These are phyloP conservation scores for Alternaria burnsii DNA, from an alignment of 2,329 filamentous ascomycete genomes.

Conservation along the genomic window DNA sequence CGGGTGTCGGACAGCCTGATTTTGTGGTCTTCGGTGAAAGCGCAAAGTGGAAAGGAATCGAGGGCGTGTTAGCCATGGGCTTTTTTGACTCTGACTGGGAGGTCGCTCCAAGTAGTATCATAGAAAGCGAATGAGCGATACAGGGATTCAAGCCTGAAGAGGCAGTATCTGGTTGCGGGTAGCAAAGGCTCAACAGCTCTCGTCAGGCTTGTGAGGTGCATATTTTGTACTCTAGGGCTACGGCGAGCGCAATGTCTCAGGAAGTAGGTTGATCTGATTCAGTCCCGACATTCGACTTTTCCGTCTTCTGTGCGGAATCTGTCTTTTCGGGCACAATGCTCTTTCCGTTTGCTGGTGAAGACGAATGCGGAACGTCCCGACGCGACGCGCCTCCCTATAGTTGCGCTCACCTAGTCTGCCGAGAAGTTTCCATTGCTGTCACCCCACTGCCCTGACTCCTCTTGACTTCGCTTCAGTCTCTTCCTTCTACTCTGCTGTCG, in stretches of 20 bases:
- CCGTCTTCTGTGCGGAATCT: neutral
- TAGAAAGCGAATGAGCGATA: conserved; percentile 15
- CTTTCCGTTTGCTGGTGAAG: conserved; percentile 18
- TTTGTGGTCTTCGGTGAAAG: conserved; percentile 60
- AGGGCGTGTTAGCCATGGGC: conserved; percentile 62
- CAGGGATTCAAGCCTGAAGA: neutral
- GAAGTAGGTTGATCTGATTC: neutral
- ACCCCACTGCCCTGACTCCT: conserved; percentile 24
- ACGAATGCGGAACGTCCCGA: conserved; percentile 11
- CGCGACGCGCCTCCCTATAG: conserved; percentile 25
- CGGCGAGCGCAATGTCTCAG: neutral
- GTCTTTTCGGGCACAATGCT: neutral
- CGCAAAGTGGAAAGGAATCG: conserved; percentile 61
- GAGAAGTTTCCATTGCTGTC: conserved; percentile 12
- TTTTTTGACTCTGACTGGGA: conserved; percentile 65
- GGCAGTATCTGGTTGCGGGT: neutral
- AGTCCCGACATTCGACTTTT: neutral
- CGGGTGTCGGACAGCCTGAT: conserved; percentile 66
- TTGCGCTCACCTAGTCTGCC: conserved; percentile 18
- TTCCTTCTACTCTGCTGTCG: conserved; percentile 24
- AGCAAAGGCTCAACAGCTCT: neutral
- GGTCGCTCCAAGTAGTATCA: conserved; percentile 58
- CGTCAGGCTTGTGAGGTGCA: neutral
- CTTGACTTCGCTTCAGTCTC: conserved; percentile 15
- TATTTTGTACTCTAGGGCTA: neutral